These are phyloP conservation scores for Cordia subcordata DNA, from an alignment of 257 asterid genomes.

Conservation along the genomic window DNA sequence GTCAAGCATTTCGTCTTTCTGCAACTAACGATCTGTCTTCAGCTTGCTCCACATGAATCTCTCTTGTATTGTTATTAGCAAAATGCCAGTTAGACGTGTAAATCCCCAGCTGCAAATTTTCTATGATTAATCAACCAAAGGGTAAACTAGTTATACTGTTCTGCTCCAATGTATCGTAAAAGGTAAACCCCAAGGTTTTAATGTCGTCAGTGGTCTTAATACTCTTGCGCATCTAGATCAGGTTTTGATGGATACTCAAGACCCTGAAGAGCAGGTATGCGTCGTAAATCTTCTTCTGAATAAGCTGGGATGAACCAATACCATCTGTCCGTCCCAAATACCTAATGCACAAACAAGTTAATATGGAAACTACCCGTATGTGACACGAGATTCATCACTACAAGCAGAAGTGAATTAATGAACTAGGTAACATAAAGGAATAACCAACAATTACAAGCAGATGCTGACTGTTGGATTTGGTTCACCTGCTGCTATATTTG, in stretches of 20 bases:
- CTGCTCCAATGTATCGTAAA: too few relatives aligned
- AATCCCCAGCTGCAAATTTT: not conserved
- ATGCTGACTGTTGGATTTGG: too few relatives aligned
- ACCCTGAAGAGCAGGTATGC: constrained; percentile 68
- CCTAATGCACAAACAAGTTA: constrained; percentile 25
- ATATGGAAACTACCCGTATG: not conserved
- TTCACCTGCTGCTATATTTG: too few relatives aligned
- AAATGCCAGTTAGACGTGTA: too few relatives aligned
- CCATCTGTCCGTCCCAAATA: constrained; percentile 52
- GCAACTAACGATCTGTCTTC: not conserved
- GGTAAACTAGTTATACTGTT: not conserved
- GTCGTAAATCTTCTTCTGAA: constrained; percentile 55
- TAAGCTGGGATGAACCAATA: constrained; percentile 60
- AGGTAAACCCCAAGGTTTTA: not conserved
- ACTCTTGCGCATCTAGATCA: constrained; percentile 45
- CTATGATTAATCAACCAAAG: not conserved
- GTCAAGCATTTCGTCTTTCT: too few relatives aligned
- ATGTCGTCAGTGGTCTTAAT: constrained; percentile 10
- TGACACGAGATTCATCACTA: not conserved
- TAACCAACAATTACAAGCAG: too few relatives aligned
- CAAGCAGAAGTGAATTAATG: too few relatives aligned
- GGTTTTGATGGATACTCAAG: constrained; percentile 64
- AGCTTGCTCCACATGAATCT: too few relatives aligned
- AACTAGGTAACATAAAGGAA: too few relatives aligned
- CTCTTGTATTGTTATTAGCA: too few relatives aligned